phyloP scores from a whole-genome alignment of 805 yeast species.

The Saccharomycopsis amapae region DNA sequence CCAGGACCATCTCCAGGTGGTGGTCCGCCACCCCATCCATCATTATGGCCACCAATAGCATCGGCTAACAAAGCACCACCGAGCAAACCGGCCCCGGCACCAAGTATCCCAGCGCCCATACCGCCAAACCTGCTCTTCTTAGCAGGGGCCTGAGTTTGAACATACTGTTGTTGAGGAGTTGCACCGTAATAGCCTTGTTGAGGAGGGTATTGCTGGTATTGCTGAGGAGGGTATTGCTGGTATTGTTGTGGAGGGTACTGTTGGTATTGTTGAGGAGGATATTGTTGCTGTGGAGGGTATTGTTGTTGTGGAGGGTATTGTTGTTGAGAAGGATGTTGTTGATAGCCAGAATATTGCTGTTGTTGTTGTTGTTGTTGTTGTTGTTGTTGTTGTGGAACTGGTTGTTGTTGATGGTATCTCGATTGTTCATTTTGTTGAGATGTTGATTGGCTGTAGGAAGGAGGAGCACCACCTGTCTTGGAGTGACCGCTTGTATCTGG shows the following conservation, averaged over 20 bases:
- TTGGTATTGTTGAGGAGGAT: conserved; percentile 17
- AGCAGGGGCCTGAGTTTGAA: conserved; percentile 26
- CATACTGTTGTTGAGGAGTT: conserved; percentile 19
- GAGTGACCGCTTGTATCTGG: conserved; percentile 3
- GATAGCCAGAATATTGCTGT: conserved; percentile 8
- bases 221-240: conserved; percentile 18
- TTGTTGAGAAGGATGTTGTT: conserved; percentile 12
- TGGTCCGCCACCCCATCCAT: conserved; percentile 19
- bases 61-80: conserved; percentile 52
- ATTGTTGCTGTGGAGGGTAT: conserved; percentile 22
- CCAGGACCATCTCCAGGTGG: conserved; percentile 9
- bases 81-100: conserved; percentile 52
- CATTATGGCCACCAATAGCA: conserved; percentile 32
- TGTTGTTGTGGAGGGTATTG: conserved; percentile 19
- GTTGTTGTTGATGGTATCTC: conserved; percentile 2
- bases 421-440: conserved; percentile 3
- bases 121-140: conserved; percentile 25
- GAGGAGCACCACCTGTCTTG: conserved; percentile 12
- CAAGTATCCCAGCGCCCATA: conserved; percentile 34
- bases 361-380: conserved; percentile 26
- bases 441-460: conserved; percentile 6
- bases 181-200: conserved; percentile 6
- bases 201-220: conserved; percentile 13
- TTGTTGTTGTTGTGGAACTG: conserved; percentile 13
- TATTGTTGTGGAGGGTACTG: conserved; percentile 22